Evolutionary conservation across 192 early-diverging fungal species (phyloP).

Genomic region (Mortierella alpina): DNA sequence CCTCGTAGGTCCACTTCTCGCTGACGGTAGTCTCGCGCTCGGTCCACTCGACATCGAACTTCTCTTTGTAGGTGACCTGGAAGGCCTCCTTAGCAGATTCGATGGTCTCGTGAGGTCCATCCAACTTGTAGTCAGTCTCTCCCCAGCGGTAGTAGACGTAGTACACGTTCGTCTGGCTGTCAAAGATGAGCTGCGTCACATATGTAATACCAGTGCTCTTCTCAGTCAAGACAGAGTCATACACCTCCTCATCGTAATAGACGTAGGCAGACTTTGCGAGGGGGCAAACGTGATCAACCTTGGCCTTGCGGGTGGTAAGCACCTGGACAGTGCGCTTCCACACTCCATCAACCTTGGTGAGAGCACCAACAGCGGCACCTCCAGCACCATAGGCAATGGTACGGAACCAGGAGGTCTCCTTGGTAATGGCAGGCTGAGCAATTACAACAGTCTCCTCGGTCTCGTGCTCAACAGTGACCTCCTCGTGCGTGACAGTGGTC

Average conservation of each 20-base stretch:
- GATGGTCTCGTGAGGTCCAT: conserved; percentile 29
- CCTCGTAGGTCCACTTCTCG: conserved; percentile 9
- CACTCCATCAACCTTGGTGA: conserved; percentile 20
- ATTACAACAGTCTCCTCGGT: not conserved
- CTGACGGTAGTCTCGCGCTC: conserved; percentile 3
- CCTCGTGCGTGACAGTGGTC: too few species aligned
- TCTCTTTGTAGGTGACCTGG: conserved; percentile 21
- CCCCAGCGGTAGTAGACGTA: conserved; percentile 33
- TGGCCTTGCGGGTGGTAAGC: conserved; percentile 23
- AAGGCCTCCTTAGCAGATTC: conserved; percentile 26
- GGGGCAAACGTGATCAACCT: conserved; percentile 16
- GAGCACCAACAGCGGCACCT: not conserved
- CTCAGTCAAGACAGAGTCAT: conserved; percentile 18
- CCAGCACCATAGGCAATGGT: conserved; percentile 4
- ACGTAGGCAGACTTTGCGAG: conserved; percentile 25
- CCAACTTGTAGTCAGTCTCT: conserved; percentile 27
- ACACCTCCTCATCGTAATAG: conserved; percentile 42
- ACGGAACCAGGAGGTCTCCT: conserved; percentile 22
- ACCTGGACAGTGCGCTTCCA: conserved; percentile 42
- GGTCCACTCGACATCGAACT: conserved; percentile 30
- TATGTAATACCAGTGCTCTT: conserved; percentile 26
- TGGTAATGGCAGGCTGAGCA: not conserved
- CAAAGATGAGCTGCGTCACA: conserved; percentile 30
- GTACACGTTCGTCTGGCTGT: conserved; percentile 13
- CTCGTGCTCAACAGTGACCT: not conserved